Evolutionary conservation across 768 basidiomycete species (phyloP), one percentile per base, ranked within the genome.

Genomic region (Tubosaeta sp.): DNA sequence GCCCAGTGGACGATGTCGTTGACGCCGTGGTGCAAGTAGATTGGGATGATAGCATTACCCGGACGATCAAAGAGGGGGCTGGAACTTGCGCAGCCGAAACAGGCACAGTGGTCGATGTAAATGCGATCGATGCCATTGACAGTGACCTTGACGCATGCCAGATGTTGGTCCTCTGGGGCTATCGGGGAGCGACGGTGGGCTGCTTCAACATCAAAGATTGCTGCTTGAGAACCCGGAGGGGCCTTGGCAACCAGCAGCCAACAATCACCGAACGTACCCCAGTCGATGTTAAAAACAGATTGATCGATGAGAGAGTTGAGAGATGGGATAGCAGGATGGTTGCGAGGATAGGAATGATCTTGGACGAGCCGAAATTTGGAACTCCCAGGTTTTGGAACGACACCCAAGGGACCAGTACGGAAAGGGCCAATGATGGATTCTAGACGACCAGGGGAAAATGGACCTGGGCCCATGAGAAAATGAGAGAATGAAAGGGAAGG

Each of bases 1-100:
- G 71, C 71, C 72, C 72, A 75, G 26, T 71, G 72, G 4, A 64
- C 45, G 4, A 67, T 34, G 0, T 61, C 59, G 0, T 59, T 33
- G 7, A 72, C 49, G 2, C 48, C 19, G 0, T 33, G 29, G 9
- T 48, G 38, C 12, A 37, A 1, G 56, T 62, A 57, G 0, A 75
- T 59, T 1, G 53, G 51, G 6, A 66, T 51, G 8, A 70, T 59
- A 2, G 66, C 64, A 55, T 74, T 67, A 1, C 70, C 70, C 1
- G 71, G 43, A 0, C 51, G 57, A 1, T 69, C 71, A 42, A 71
- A 73, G 3, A 73, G 56, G 0, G 65, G 66, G 1, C 59, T 54
- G 1, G 69, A 64, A 13, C 65, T 63, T 0, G 60, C 47, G 0
- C 57, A 59, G 2, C 71, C 67, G 48, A 72, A 72, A 7, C 43